Percentiles rank a stretch among this genome's conserved stretches.
These are phyloP conservation scores for Thelonectria blattea DNA, from an alignment of 2,329 filamentous ascomycete species.

Conservation along the genomic window DNA sequence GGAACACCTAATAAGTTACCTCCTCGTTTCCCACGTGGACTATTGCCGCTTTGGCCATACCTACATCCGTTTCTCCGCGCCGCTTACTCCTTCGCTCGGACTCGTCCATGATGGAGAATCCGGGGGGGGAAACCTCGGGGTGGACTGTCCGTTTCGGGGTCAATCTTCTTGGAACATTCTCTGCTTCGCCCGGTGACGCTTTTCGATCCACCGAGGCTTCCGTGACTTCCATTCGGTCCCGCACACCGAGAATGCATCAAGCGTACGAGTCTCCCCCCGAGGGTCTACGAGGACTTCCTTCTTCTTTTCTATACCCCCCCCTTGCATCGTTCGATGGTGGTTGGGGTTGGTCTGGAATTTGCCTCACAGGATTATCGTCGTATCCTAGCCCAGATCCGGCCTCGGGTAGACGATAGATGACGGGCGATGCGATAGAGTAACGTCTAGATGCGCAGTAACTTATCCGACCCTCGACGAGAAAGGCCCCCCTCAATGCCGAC, in stretches of 20 bases:
- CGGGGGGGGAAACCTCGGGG: neutral
- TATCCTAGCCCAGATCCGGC: slow-evolving; percentile 7
- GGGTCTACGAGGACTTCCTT: no score
- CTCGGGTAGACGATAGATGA: neutral
- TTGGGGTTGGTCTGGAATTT: slow-evolving; percentile 4
- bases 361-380: slow-evolving; percentile 5
- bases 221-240: slow-evolving; percentile 7
- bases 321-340: slow-evolving; percentile 12
- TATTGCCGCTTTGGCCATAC: slow-evolving; percentile 7
- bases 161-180: neutral
- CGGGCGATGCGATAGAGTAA: neutral
- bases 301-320: neutral
- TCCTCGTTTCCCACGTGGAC: slow-evolving; percentile 7
- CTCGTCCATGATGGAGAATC: neutral
- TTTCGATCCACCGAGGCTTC: neutral
- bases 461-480: neutral
- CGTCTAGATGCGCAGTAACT: slow-evolving; percentile 1
- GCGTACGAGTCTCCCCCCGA: neutral
- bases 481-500: slow-evolving; percentile 2
- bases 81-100: neutral
- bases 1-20: neutral
- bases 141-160: neutral
- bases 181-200: neutral
- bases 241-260: slow-evolving; percentile 12
- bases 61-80: slow-evolving; percentile 9